A percentile compares a stretch with the other conserved stretches of the same genome.
Conservation (phyloP, 2,329 filamentous ascomycete genomes). For the Verruconis gallopava region DNA sequence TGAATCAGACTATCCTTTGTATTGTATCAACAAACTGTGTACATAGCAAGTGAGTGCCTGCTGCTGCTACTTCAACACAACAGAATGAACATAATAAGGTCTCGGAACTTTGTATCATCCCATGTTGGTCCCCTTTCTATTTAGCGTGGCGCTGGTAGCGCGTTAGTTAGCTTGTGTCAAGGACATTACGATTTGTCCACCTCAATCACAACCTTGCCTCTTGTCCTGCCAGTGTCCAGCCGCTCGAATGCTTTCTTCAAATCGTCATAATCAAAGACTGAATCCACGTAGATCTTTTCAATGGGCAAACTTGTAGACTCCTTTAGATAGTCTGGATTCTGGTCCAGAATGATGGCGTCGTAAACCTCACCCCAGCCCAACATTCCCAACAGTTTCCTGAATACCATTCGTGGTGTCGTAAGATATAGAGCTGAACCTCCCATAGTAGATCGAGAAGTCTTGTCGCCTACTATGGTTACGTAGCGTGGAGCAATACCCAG, state of each 20-base stretch:
- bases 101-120: too few relatives aligned
- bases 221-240: constrained; percentile 22
- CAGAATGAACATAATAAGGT: too few relatives aligned
- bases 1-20: too few relatives aligned
- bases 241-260: constrained; percentile 23
- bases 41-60: too few relatives aligned
- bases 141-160: too few relatives aligned
- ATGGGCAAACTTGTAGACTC: constrained; percentile 3
- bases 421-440: constrained; percentile 23
- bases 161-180: too few relatives aligned
- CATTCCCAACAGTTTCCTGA: constrained; percentile 3
- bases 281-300: constrained; percentile 22
- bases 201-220: constrained; percentile 29
- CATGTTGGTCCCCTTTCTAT: too few relatives aligned
- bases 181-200: constrained; percentile 9
- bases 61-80: too few relatives aligned
- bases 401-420: constrained; percentile 11
- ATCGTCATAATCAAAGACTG: constrained; percentile 24
- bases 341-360: constrained; percentile 8
- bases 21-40: too few relatives aligned
- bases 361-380: constrained; percentile 1
- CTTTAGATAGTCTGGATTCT: constrained; percentile 6
- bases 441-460: constrained; percentile 26
- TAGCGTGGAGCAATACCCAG: constrained; percentile 28
- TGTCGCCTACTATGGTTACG: constrained; percentile 28